Base-by-base conservation (phyloP, 169 alveolate species). In the Fabrea salina region DNA sequence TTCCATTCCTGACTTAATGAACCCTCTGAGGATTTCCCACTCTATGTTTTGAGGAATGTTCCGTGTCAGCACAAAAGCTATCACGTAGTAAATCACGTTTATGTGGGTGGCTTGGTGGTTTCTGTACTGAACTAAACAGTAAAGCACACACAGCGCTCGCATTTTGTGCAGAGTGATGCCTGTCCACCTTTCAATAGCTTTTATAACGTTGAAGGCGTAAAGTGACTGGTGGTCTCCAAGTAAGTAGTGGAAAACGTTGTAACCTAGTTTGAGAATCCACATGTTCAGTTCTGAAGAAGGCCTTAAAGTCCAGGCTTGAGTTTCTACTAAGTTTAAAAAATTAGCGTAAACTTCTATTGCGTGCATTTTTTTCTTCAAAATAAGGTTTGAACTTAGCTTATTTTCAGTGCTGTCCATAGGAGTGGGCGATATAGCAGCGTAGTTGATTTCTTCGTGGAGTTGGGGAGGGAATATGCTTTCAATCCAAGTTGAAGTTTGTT, bases 391-490 rank as follows among this genome's bases (percentile, higher is more conserved):
- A 27, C 54, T 8, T 13, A 61, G 74, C 3, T 30, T 13, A n/a
- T 25, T 13, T 32, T 61, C 74, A 0, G 74, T 32, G 27, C 13
- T 30, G 13, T n/a, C 16, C 11, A 47, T 16, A 61, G 49, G 13
- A 3, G 32, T 61, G 27, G 41, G 74, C n/a, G n/a, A n/a, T 11
- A 61, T 22, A 11, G 74, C 49, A 8, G 74, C 39, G 3, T 61
- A 61, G 32, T 61, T 61, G 25, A 61, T 61, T 61, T 61, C 74
- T 61, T 61, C 74, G 39, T 61, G 74, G 30, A 61, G 3, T 30
- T 61, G 74, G 16, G 74, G 74, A 61, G 74, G 74, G 11, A 61
- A 13, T 0, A 61, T 51, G 13, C n/a, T 61, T 1, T 25, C 74
- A 30, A 61, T 37, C 41, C 49, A 61, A 3, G 30, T 61, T n/a